These are phyloP conservation scores for Colletotrichum horii DNA, from an alignment of 2,329 filamentous ascomycete genomes.

Conservation along the genomic window DNA sequence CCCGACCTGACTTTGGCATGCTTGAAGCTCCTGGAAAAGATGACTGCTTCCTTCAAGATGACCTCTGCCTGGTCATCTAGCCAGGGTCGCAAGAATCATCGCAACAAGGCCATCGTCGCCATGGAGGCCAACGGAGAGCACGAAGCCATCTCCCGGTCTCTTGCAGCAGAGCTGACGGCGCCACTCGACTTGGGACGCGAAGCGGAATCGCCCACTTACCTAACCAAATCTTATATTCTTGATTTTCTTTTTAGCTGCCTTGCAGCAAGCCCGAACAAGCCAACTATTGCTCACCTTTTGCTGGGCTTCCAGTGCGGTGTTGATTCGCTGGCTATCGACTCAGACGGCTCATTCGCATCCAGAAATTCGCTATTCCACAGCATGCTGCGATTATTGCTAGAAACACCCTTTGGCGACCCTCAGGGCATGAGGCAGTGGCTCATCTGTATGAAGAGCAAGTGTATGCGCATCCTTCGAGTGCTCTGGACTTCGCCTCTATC, in stretches of 20 bases:
- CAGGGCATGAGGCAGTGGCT: conserved; percentile 71
- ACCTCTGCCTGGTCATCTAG: conserved; percentile 66
- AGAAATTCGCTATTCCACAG: conserved; percentile 83
- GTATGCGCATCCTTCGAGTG: conserved; percentile 75
- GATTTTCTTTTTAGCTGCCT: conserved; percentile 87
- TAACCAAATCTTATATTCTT: conserved; percentile 83
- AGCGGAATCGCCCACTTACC: conserved; percentile 72
- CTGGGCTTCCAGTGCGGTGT: conserved; percentile 85
- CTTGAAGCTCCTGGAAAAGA: conserved; percentile 81
- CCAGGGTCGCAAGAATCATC: conserved; percentile 47
- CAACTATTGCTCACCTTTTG: conserved; percentile 88
- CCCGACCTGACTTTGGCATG: conserved; percentile 81
- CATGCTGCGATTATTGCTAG: conserved; percentile 73
- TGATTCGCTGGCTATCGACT: conserved; percentile 70
- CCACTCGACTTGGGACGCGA: conserved; percentile 76
- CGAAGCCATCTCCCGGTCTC: conserved; percentile 77
- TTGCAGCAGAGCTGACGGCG: conserved; percentile 72
- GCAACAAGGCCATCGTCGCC: conserved; percentile 88
- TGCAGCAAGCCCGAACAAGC: conserved; percentile 73
- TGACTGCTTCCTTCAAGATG: conserved; percentile 83
- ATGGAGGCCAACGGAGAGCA: conserved; percentile 82
- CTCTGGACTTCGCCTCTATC: conserved; percentile 88
- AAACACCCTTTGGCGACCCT: conserved; percentile 69
- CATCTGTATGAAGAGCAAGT: conserved; percentile 70
- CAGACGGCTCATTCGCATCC: conserved; percentile 72